Evolutionary conservation across 768 basidiomycete species (phyloP), one percentile per base, ranked within the genome.

Genomic region (Mycena galopus): DNA sequence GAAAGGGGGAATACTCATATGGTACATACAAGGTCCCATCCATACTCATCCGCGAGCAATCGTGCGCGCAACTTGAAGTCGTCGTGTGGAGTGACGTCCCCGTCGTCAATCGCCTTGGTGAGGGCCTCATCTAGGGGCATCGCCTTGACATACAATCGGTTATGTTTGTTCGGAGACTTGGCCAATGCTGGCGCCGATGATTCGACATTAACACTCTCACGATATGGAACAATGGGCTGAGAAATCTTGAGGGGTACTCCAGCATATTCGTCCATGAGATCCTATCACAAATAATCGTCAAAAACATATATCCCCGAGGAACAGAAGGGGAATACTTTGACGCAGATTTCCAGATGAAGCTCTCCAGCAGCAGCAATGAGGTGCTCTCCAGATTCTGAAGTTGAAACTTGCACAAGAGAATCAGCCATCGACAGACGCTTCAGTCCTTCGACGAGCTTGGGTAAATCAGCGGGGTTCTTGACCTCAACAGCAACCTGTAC

Each of bases 131-230:
- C 96, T 65, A 99, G 82, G 35, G 98, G 98, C 86, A 90, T 73
- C 32, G 98, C 97, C 88, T 96, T 96, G 76, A 92, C 89, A 83
- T 92, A 99, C 67, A 99, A 88, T 86, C 98, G 95, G 84, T 99
- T 99, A 91, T 99, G 98, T 89, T 99, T 99, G 90, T 99, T 99
- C 87, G 98, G 98, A 17, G 98, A 99, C 85, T 99, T 99, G 72
- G 98, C 98, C 37, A 99, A 88, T 32, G 98, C 98, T 75, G 95
- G 92, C 77, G 98, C 97, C 55, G 92, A 91, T 9, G 98, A 99
- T 85, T 98, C 96, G 64, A 96, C 85, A 85, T 92, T 95, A 82
- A 99, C 97, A 23, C 97, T 99, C 88, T 99, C 98, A 83, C 96
- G 90, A 87, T 98, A 99, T 57, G 93, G 94, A 77, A 99, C 97